Conservation (phyloP, 2,329 filamentous ascomycete species). For the Diaporthe ampelina region DNA sequence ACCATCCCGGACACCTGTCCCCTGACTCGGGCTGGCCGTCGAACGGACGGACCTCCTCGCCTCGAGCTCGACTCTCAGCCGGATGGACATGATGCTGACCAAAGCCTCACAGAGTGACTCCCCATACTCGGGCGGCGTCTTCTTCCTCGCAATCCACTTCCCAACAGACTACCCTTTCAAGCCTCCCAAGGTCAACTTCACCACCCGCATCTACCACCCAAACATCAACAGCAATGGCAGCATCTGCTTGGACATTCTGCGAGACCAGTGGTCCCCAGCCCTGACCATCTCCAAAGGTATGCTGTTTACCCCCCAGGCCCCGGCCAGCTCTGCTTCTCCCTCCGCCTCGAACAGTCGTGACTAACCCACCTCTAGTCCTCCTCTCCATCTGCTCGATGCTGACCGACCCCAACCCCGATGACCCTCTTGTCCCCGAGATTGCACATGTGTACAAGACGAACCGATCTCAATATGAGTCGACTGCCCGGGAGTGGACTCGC, state of each 20-base stretch:
- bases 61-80: constrained; percentile 3
- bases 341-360: too few relatives aligned
- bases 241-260: constrained; percentile 97
- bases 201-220: constrained; percentile 98
- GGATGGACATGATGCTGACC: constrained; percentile 48
- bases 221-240: constrained; percentile 99
- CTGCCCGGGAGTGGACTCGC: constrained; percentile 97
- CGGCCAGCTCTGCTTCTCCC: too few relatives aligned
- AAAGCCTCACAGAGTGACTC: constrained; percentile 80
- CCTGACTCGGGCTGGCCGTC: not conserved
- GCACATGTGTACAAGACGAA: constrained; percentile 99
- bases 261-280: constrained; percentile 99
- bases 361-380: constrained; percentile 72
- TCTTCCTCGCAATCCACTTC: constrained; percentile 99
- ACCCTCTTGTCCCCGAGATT: constrained; percentile 98
- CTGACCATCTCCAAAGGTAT: constrained; percentile 98
- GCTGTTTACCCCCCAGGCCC: constrained; percentile 40
- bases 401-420: constrained; percentile 98
- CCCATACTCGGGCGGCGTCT: constrained; percentile 97
- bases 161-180: constrained; percentile 99
- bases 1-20: constrained; percentile 11
- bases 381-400: constrained; percentile 99
- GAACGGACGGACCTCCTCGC: constrained; percentile 18
- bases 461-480: constrained; percentile 94
- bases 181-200: constrained; percentile 99